Percentiles rank a stretch among this genome's conserved stretches.
These are phyloP conservation scores for Hypoxylon sp. DNA, from an alignment of 2,329 filamentous ascomycete genomes.

Conservation along the genomic window DNA sequence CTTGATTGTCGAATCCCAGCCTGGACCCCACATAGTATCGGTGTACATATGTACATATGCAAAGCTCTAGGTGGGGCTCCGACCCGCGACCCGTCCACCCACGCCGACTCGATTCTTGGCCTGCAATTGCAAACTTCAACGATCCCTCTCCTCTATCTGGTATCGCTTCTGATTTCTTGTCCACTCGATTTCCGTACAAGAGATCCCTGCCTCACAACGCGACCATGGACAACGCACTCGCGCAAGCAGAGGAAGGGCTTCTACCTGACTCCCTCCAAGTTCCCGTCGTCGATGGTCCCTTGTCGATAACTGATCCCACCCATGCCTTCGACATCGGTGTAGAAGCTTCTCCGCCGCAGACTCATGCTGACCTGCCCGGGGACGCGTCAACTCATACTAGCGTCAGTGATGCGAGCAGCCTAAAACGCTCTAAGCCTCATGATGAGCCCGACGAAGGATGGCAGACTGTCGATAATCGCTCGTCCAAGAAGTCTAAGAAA, in stretches of 20 bases:
- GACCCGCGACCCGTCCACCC: not conserved
- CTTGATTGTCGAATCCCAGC: slow-evolving; percentile 29
- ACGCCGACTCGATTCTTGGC: slow-evolving; percentile 20
- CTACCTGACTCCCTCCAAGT: slow-evolving; percentile 24
- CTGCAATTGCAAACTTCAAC: slow-evolving; percentile 32
- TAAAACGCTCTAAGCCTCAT: slow-evolving; percentile 65
- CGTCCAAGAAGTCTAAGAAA: slow-evolving; percentile 64
- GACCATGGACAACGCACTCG: slow-evolving; percentile 36
- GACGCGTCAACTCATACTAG: slow-evolving; percentile 39
- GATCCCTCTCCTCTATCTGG: slow-evolving; percentile 7
- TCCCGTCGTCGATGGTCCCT: slow-evolving; percentile 18
- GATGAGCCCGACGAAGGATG: slow-evolving; percentile 62
- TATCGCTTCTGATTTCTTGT: not conserved
- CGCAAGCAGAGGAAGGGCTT: slow-evolving; percentile 25
- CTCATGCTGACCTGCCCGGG: slow-evolving; percentile 37
- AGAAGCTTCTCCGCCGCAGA: slow-evolving; percentile 33
- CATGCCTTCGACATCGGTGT: slow-evolving; percentile 27
- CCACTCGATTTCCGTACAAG: not conserved
- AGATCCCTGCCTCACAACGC: slow-evolving; percentile 2
- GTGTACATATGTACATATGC: slow-evolving; percentile 15
- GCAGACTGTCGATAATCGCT: slow-evolving; percentile 65
- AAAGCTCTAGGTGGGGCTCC: slow-evolving; percentile 33
- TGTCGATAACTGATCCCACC: slow-evolving; percentile 23
- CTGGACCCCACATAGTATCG: slow-evolving; percentile 25
- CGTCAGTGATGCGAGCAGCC: slow-evolving; percentile 52